Base-by-base conservation (phyloP, 257 asterid species). In the Solanum acaule region DNA sequence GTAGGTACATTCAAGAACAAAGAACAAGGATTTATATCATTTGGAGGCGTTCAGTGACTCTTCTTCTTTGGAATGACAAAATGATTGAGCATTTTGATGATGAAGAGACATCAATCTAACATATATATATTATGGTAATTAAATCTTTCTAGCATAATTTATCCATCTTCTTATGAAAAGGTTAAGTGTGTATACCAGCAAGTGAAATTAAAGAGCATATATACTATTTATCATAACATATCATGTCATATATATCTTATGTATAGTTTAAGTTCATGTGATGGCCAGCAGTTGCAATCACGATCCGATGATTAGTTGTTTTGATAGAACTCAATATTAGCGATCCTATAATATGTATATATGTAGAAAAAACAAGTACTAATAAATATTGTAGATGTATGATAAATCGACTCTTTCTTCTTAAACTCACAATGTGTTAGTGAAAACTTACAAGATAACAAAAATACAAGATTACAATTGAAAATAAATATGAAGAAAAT, bases 21-120 rank as follows among this genome's bases (percentile, higher is more conserved):
- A 91, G 97, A 83, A 96, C 99, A 5, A 91, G 98, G 42, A 81
- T 96, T 83, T 94, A 95, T 90, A 96, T 96, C 87, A 88, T 96
- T 9, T 96, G 99, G 99, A 93, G 92, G 88, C 95, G 99, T 90
- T 93, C 94, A 1, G 82, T 94, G 18, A 90, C 91, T 81, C 98
- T 96, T 33, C 92, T 96, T 86, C 89, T 92, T 13, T 92, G 90
- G 92, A 93, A 95, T 88, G 94, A 95, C 72, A 82, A 46, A 29
- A 82, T 49, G 70, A 82, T 82, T 49, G 70, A 82, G 20, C 86
- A 82, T 49, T 82, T 82, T 49, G 86, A 49, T 82, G 86, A 82
- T 18, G 86, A 82, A 49, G 68, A 82, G 29, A 49, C 70, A 46
- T 14, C 68, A 81, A 49, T 49, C 67, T 49, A 81, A 46, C 86